Percentiles rank a stretch among this genome's conserved stretches.
These are phyloP conservation scores for Paramyrothecium sp. DNA, from an alignment of 2,329 filamentous ascomycete species.

Conservation along the genomic window DNA sequence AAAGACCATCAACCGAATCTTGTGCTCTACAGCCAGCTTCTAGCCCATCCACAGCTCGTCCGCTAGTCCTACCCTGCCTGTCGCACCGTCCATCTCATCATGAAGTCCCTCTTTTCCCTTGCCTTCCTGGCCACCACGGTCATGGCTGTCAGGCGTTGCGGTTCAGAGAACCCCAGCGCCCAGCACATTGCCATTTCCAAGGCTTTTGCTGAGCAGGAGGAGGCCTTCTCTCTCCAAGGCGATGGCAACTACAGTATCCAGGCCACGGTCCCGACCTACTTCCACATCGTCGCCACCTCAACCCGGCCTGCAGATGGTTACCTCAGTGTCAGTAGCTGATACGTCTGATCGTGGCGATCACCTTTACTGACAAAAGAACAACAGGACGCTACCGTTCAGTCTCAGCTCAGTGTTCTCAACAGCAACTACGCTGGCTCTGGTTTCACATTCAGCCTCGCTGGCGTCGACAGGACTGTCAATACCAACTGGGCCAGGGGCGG, in stretches of 20 bases:
- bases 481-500: slow-evolving; percentile 36
- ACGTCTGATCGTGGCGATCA: not conserved
- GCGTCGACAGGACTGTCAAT: slow-evolving; percentile 42
- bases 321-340: slow-evolving; percentile 26
- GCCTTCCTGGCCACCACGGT: slow-evolving; percentile 14
- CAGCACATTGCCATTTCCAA: slow-evolving; percentile 13
- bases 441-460: slow-evolving; percentile 40
- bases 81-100: not conserved
- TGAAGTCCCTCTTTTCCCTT: slow-evolving; percentile 11
- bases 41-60: not conserved
- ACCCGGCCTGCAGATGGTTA: slow-evolving; percentile 27
- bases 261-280: slow-evolving; percentile 27
- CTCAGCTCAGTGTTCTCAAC: slow-evolving; percentile 33
- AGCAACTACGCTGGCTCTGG: slow-evolving; percentile 35
- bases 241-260: slow-evolving; percentile 18
- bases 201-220: slow-evolving; percentile 14
- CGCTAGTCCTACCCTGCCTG: not conserved
- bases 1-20: not conserved
- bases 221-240: slow-evolving; percentile 9
- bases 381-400: slow-evolving; percentile 1
- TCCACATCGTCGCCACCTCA: slow-evolving; percentile 34
- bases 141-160: slow-evolving; percentile 10
- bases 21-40: not conserved
- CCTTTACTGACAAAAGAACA: not conserved
- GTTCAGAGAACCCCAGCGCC: slow-evolving; percentile 12